Conservation (phyloP, 331 rosid genomes). For the Erythrophleum ivorense region DNA sequence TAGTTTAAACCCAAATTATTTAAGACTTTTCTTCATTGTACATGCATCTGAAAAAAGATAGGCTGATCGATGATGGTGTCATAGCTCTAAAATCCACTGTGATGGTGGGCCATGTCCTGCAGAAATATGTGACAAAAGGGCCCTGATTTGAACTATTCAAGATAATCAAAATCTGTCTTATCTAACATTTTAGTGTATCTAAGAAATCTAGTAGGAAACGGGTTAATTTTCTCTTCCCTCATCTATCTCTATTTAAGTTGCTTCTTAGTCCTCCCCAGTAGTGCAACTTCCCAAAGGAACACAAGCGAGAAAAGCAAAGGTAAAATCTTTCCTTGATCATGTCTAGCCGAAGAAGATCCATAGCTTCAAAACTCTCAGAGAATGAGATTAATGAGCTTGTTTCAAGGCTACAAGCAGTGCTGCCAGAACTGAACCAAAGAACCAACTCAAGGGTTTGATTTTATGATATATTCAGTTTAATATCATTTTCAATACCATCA, state of each 20-base stretch:
- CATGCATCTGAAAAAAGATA: constrained; percentile 12
- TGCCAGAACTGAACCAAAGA: constrained; percentile 49
- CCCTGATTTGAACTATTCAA: constrained; percentile 41
- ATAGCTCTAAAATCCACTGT: constrained; percentile 3
- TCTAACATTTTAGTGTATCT: constrained; percentile 33
- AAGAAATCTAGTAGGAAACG: constrained; percentile 23
- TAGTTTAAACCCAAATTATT: neutral
- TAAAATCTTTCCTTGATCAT: constrained; percentile 4
- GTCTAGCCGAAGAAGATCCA: constrained; percentile 50
- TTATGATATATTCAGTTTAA: neutral
- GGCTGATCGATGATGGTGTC: neutral
- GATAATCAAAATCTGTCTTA: constrained; percentile 26
- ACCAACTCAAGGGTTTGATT: constrained; percentile 49
- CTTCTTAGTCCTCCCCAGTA: neutral
- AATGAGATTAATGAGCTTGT: constrained; percentile 51
- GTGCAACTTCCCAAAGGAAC: constrained; percentile 8
- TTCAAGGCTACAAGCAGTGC: constrained; percentile 46
- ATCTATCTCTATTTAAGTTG: constrained; percentile 45
- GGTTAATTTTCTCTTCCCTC: neutral
- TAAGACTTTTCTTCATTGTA: neutral
- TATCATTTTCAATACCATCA: neutral
- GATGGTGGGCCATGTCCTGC: constrained; percentile 49
- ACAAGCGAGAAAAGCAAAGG: neutral
- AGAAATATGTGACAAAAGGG: constrained; percentile 39
- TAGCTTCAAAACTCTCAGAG: constrained; percentile 43